Base-by-base conservation (phyloP, 2,329 filamentous ascomycete genomes). In the Aspergillus fumigatiaffinis region DNA sequence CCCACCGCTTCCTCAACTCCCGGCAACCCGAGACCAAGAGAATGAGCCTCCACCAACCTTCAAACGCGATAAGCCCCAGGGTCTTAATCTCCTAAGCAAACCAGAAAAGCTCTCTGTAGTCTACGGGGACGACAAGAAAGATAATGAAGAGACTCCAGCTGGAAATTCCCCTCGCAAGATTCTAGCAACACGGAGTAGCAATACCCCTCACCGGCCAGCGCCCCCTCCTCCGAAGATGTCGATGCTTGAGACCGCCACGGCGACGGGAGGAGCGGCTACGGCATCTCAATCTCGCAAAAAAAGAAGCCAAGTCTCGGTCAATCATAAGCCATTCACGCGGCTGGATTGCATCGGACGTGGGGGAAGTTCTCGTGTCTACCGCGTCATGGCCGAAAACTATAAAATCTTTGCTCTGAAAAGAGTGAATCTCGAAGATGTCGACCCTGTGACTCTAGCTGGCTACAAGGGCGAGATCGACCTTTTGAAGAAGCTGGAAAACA, bases 381-480 rank as follows among this genome's bases (percentile, higher is more conserved):
- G 92, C 49, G 94, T 99, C 35, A 96, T 96, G 80, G 93, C 94
- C 0, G 94, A 99, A 73, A 97, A 97, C 69, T 92, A 91, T 68
- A 95, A 92, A 72, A 91, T 96, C 75, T 92, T 96, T 74, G 94
- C 94, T 0, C 77, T 99, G 63, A 99, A 99, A 77, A 84, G 91
- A 51, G 94, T 99, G 25, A 91, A 93, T 53, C 81, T 97, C 7
- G 92, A 96, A 69, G 89, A 93, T 66, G 90, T 91, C 28, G 93
- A 99, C 69, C 91, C 94, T 63, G 80, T 82, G 25, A 90, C 91
- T 0, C 85, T 99, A 53, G 84, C 85, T 57, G 93, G 93, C 1
- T 97, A 90, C 79, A 94, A 95, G 73, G 93, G 93, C 54, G 94
- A 99, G 73, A 99, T 99, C 57, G 92, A 97, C 66, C 80, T 99